Conservation (phyloP, 345 rosid genomes). For the Rhodamnia rubescens region DNA sequence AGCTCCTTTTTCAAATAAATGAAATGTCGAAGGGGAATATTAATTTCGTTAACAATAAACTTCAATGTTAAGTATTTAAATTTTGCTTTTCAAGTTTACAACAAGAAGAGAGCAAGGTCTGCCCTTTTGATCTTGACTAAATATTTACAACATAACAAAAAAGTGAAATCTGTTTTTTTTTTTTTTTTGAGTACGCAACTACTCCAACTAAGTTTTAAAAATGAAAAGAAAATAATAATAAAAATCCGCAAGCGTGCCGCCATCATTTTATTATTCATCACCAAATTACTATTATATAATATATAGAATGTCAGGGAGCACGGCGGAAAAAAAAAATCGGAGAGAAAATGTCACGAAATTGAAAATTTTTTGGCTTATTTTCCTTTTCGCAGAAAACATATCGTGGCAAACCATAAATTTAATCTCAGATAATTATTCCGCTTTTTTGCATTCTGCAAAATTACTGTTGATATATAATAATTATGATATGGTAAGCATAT, state of each 20-base stretch:
- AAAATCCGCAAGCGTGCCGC: no score
- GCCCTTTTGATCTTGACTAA: neutral
- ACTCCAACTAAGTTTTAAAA: neutral
- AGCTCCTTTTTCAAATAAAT: neutral
- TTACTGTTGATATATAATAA: neutral
- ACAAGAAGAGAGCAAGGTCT: neutral
- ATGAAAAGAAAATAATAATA: no score
- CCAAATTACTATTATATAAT: no score
- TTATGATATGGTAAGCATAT: no score
- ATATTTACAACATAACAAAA: no score
- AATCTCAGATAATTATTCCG: neutral
- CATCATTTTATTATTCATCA: no score
- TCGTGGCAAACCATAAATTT: no score
- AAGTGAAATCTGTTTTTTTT: neutral
- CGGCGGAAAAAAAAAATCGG: no score
- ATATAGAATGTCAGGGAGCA: no score
- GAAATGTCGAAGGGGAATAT: neutral
- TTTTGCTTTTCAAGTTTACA: neutral
- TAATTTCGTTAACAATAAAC: neutral
- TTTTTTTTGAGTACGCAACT: neutral
- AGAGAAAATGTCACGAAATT: no score
- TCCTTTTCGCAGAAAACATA: no score
- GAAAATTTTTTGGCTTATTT: no score
- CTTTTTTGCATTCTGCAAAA: neutral
- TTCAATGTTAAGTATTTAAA: neutral